Evolutionary conservation across 2,329 filamentous ascomycete species (phyloP), one percentile per base, ranked within the genome.

Genomic region (Colletotrichum zoysiae): DNA sequence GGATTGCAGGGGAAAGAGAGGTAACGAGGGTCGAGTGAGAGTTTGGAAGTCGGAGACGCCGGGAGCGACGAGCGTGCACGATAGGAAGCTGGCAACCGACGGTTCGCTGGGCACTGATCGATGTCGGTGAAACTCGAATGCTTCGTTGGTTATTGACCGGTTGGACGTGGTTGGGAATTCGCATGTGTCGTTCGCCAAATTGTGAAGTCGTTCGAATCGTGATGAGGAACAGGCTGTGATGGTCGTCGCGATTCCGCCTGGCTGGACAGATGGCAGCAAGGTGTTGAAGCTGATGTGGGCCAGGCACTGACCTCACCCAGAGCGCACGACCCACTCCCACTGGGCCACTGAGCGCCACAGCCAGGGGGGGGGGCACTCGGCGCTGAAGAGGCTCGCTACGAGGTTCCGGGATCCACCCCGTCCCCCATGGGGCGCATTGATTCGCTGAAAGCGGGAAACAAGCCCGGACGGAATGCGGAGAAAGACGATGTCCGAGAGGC

Each of bases 231-330:
- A 11, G 44, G 44, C 65, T 51, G 38, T 35, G 56, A 55, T 64
- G 46, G 55, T 69, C 59, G 55, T 65, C 59, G 65, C 65, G 69
- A 71, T 64, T 64, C 65, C 69, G 59, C 30, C 30, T 30, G 30
- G 30, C 59, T 71, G 69, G 69, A 64, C 65, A 71, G 65, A 59
- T 71, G 40, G 51, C 53, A 69, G 53, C 46, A 63, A 69, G 58
- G 64, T 68, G 66, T 38, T 51, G 59, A 69, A 71, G 69, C 69
- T 69, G 69, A 64, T 71, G 65, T 71, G 69, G 65, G 58, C 65
- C 65, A 68, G 65, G 65, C 69, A 71, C 69, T 71, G 69, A 69
- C 65, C 65, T 71, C 69, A 71, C 67, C 65, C 30, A 62, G 46
- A 44, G 33, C n/a, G 59, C 59, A 67, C 58, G 69, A 42, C 58